Evolutionary conservation across 805 yeast species (phyloP).

Genomic region (Pichia manshurica): DNA sequence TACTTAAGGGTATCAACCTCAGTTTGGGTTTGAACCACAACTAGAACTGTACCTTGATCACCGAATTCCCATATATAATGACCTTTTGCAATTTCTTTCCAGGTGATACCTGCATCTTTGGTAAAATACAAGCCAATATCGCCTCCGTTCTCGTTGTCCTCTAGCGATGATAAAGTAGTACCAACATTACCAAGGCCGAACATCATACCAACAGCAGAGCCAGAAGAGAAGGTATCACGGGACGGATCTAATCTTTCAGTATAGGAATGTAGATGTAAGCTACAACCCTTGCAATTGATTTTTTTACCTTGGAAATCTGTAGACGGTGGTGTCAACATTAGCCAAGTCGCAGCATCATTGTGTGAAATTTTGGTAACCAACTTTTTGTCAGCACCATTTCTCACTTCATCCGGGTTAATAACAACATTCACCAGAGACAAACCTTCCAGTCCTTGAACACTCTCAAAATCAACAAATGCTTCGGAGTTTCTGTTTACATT

Average conservation of each 20-base stretch:
- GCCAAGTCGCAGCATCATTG: constrained; percentile 92
- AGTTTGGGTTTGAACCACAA: constrained; percentile 55
- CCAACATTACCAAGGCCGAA: constrained; percentile 96
- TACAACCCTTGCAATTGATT: constrained; percentile 54
- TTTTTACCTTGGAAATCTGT: constrained; percentile 55
- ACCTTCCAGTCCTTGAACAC: constrained; percentile 79
- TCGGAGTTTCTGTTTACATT: constrained; percentile 65
- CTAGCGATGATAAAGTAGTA: constrained; percentile 36
- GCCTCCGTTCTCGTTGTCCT: no score
- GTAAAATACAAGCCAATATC: constrained; percentile 66
- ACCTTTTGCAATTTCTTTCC: constrained; percentile 76
- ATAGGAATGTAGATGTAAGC: constrained; percentile 82
- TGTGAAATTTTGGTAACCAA: constrained; percentile 72
- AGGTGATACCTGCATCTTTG: constrained; percentile 84
- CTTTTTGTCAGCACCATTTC: constrained; percentile 36
- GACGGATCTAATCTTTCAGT: constrained; percentile 73
- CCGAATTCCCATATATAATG: constrained; percentile 92
- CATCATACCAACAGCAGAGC: constrained; percentile 83
- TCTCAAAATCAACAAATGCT: constrained; percentile 89
- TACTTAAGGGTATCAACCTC: constrained; percentile 55
- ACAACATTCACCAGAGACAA: constrained; percentile 71
- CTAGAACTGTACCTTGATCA: constrained; percentile 85
- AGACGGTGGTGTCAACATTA: constrained; percentile 60
- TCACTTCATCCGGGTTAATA: constrained; percentile 42
- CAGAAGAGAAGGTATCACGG: constrained; percentile 81